Evolutionary conservation across 805 yeast genomes (phyloP), one percentile per base, ranked within the genome.

Genomic region (Ogataea salicorniae): DNA sequence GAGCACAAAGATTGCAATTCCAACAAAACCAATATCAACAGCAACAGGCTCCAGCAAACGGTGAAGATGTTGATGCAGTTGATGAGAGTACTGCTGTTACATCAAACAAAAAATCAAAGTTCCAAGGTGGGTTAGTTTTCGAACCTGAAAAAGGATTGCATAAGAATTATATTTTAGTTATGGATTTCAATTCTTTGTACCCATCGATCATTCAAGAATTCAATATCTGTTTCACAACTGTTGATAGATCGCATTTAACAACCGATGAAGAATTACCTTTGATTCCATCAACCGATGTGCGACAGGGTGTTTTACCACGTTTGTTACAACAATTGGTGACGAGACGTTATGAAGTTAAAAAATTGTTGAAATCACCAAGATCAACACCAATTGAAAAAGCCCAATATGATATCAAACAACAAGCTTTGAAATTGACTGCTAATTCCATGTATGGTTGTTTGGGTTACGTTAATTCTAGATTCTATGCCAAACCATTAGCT

Each of bases 401-500:
- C 0, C 97, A 92, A 61, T 89, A 85, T 73, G 98, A 94, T 65
- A 90, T 91, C 61, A 88, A 91, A 61, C 99, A 94, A 67, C 95
- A 86, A 64, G 98, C 99, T 0, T 77, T 94, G 63, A 94, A 94
- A 65, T 75, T 94, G 63, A 95, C 99, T 2, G 99, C 99, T 29
- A 94, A 94, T 68, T 94, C 99, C n/a, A 92, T 94, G 97, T 94
- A 94, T 70, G 99, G 99, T 62, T 94, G 98, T 77, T 76, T 94
- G 58, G 99, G 99, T 56, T 91, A 83, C 65, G 86, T 85, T 6
- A 79, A 85, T 58, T 89, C 97, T 20, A 78, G 99, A 60, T 94
- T 94, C 66, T 92, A 91, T 61, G 99, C 99, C 13, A 85, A 87
- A 61, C 97, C 98, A 0, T 73, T 94, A 57, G 99, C 99, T 5